Evolutionary conservation across 23 red algal species (phyloP).

Genomic region (Chondrus crispus): DNA sequence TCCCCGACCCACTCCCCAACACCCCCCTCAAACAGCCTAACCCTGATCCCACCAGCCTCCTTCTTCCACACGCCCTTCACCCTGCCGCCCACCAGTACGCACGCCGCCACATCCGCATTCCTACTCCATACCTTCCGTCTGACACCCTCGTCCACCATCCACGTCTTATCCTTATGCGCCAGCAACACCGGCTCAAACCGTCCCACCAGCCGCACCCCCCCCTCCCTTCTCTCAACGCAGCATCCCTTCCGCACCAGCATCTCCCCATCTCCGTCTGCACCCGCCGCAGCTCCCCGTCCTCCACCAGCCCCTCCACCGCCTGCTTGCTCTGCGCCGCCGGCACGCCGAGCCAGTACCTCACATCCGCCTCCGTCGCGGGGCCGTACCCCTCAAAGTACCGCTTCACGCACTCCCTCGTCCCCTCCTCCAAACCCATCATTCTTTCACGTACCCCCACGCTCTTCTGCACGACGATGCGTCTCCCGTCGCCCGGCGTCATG

Average conservation of each 20-base stretch:
- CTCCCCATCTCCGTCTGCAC: not conserved
- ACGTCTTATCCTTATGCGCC: slow-evolving; percentile 38
- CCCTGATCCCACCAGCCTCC: not conserved
- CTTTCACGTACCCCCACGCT: not conserved
- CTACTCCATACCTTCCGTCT: slow-evolving; percentile 22
- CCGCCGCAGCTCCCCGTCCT: not conserved
- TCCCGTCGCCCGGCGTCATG: not conserved
- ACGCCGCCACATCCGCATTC: not conserved
- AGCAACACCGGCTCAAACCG: slow-evolving; percentile 48
- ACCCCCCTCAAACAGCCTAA: not conserved
- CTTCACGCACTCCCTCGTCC: not conserved
- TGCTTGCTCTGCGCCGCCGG: not conserved
- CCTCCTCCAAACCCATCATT: not conserved
- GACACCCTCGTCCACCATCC: not conserved
- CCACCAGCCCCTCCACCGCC: not conserved
- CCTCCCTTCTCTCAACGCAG: not conserved
- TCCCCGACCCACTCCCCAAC: not conserved
- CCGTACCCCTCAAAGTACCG: slow-evolving; percentile 42
- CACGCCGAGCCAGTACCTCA: slow-evolving; percentile 49
- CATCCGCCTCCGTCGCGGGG: slow-evolving; percentile 17
- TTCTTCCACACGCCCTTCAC: not conserved
- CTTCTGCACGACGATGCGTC: not conserved
- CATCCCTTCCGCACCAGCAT: not conserved
- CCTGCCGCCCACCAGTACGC: not conserved
- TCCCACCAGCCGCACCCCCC: not conserved